Evolutionary conservation across 2,329 filamentous ascomycete species (phyloP), one percentile per base, ranked within the genome.

Genomic region (Cordyceps cicadae): DNA sequence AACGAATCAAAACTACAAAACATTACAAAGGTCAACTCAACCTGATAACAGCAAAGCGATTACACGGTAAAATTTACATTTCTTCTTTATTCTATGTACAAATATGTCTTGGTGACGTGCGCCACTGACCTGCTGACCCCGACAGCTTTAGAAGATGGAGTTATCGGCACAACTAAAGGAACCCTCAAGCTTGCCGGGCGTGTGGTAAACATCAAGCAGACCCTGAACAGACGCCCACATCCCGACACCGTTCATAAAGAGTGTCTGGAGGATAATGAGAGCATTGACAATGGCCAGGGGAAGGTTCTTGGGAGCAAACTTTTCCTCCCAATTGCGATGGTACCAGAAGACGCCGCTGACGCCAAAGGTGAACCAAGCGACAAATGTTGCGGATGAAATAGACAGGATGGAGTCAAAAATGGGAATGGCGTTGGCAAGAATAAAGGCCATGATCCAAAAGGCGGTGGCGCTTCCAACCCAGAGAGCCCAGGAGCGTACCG

Each of bases 351-450:
- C 64, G 62, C 65, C 70, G 55, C 67, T 69, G 66, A 74, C 67
- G 57, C 72, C 71, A 65, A 74, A 74, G 32, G 72, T 73, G 64
- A 72, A 73, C 72, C 72, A 74, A 0, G 71, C 70, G 54, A 73
- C 70, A 62, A 71, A 70, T 32, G 70, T 72, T 15, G 72, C 72
- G 5, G 70, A 72, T 26, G 72, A 69, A 48, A 74, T 72, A 34
- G 70, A 68, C 45, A 74, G 61, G 65, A 74, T 74, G 11, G 71
- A 74, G 65, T 74, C 70, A 62, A 75, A 74, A 49, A 74, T 66
- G 57, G 72, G 72, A 60, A 75, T 71, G 37, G 72, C 70, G 63
- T 71, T 72, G 65, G 72, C 72, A 34, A 74, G 63, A 60, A 72
- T 60, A 64, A 74, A 74, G 54, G 67, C 69, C 29, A 70, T 59